Evolutionary conservation across 164 flowering plant genomes (phyloP), one percentile per base, ranked within the genome.

Genomic region (Magnolia officinalis): DNA sequence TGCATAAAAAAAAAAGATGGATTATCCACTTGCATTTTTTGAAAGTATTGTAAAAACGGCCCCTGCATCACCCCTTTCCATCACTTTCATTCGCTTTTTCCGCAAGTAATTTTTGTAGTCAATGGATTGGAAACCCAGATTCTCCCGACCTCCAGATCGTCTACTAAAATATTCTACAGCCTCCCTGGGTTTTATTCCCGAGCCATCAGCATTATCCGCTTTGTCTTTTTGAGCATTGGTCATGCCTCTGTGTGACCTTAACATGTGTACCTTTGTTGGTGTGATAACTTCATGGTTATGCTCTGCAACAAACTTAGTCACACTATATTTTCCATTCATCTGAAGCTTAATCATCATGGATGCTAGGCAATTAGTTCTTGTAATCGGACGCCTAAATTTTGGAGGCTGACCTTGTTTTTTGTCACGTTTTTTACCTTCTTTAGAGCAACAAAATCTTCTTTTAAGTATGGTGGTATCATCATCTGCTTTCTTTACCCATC

Each of bases 1-100:
- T 16, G 75, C 19, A 65, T 75, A 26, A 24, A 1, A 75, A 55
- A 71, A 81, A 26, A 26, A 26, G 29, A 26, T 49, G 78, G 78
- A 72, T 72, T 61, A 14, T 75, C 76, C 50, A 23, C 23, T 52
- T 74, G 66, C 66, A 31, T 73, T 50, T 55, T n/a, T 7, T 29
- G 11, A 50, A 78, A 73, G 71, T 74, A 78, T 21, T 78, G 67
- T 14, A 78, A 55, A n/a, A 21, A 72, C 20, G 55, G 5, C 45
- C n/a, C 69, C 37, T 7, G 26, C 59, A 49, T 67, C 52, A 49
- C 52, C 70, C 16, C 20, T 50, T 45, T 50, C n/a, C 6, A 37
- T 37, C 2, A 5, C 45, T 37, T 37, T 37, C 50, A 14, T 50
- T 63, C 21, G n/a, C 3, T 21, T 49, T 26, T 24, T 31, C 11